Evolutionary conservation across 371 early-diverging fungal species (phyloP), one percentile per base, ranked within the genome.

Genomic region (Blakeslea trispora): DNA sequence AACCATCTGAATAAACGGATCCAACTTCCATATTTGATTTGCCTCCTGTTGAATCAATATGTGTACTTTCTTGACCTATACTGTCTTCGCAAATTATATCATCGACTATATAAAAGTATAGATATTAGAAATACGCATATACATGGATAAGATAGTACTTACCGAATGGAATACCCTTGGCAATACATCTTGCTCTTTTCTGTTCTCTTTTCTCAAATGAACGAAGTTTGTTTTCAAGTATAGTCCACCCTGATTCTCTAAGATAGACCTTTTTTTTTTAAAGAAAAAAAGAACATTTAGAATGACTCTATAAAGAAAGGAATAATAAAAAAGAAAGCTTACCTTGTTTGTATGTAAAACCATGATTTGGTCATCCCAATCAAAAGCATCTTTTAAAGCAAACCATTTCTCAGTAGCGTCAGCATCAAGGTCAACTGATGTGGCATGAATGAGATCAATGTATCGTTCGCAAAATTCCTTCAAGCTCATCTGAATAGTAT

Each of bases 241-340:
- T 66, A 23, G 81, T 72, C 91, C 91, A 91, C n/a, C 76, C 81
- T 5, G 50, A 59, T 46, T 91, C 93, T 52, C 83, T 81, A 39
- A 94, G 51, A 64, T 83, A 93, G 9, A 88, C 74, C 61, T 84
- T 60, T 49, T 5, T 28, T 28, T 28, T 28, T n/a, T n/a, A n/a
- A n/a, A n/a, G 7, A 28, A 42, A 50, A 61, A 10, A 55, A 21
- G 24, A 21, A 8, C 32, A 32, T 49, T 44, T n/a, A n/a, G n/a
- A n/a, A n/a, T n/a, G n/a, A n/a, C n/a, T n/a, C n/a, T n/a, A n/a
- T n/a, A n/a, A n/a, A n/a, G n/a, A n/a, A n/a, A n/a, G n/a, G n/a
- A n/a, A n/a, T n/a, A n/a, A n/a, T n/a, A n/a, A n/a, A n/a, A n/a
- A n/a, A n/a, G n/a, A n/a, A n/a, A n/a, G n/a, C n/a, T 24, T 53